These are phyloP conservation scores for Periglandula ipomoeae DNA, from an alignment of 2,329 filamentous ascomycete genomes.

Conservation along the genomic window DNA sequence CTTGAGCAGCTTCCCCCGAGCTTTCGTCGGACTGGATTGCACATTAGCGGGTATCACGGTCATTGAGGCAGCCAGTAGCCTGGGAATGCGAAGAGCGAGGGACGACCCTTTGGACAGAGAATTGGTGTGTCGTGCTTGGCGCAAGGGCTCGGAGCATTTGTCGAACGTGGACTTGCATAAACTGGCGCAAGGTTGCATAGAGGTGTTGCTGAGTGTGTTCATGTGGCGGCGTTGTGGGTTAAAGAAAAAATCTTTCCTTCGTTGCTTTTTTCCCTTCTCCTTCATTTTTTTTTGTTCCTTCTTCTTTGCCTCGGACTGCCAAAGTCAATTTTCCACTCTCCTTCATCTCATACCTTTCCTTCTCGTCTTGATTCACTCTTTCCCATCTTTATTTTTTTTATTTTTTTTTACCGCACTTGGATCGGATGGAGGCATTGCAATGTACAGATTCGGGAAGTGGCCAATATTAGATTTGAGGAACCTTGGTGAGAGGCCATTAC, in stretches of 20 bases:
- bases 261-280: neutral
- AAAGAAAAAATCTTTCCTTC: neutral
- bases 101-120: neutral
- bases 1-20: neutral
- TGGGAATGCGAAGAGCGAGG: neutral
- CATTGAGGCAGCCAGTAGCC: neutral
- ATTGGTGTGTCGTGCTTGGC: neutral
- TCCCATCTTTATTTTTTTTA: neutral
- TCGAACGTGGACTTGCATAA: conserved; percentile 5
- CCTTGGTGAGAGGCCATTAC: neutral
- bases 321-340: no score
- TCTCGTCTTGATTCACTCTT: no score
- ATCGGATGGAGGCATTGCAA: no score
- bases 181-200: conserved; percentile 5
- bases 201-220: conserved; percentile 1
- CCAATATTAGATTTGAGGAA: neutral
- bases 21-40: neutral
- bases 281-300: no score
- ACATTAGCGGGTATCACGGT: neutral
- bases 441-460: no score
- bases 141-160: neutral
- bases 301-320: no score
- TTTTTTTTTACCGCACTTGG: no score
- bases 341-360: no score
- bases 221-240: conserved; percentile 6